Evolutionary conservation across 148 eudicot genomes (phyloP).

Genomic region (Silene conica): DNA sequence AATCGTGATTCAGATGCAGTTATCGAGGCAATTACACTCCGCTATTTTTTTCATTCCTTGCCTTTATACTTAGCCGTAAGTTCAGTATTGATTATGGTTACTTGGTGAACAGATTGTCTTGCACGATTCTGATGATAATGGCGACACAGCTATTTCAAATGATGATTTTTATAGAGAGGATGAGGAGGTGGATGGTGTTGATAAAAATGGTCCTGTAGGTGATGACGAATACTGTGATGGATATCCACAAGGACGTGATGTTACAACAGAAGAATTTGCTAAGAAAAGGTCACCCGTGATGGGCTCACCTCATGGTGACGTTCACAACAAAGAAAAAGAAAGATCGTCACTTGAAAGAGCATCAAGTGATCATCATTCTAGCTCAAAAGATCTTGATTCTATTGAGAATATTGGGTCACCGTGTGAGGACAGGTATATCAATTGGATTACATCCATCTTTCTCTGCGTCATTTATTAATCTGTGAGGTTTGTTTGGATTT

Average conservation of each 20-base stretch:
- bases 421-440: conserved; percentile 29
- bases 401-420: conserved; percentile 27
- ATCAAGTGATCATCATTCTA: conserved; percentile 28
- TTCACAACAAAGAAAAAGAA: conserved; percentile 20
- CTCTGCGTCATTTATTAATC: neutral
- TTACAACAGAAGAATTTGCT: conserved; percentile 18
- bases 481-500: too few species aligned
- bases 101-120: conserved; percentile 46
- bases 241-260: conserved; percentile 21
- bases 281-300: conserved; percentile 20
- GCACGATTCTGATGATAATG: conserved; percentile 33
- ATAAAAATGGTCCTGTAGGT: conserved; percentile 28
- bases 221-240: conserved; percentile 28
- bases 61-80: neutral
- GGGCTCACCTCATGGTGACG: conserved; percentile 18
- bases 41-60: too few species aligned
- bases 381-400: conserved; percentile 31
- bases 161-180: conserved; percentile 26
- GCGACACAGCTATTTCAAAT: conserved; percentile 18
- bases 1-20: conserved; percentile 80
- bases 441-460: conserved; percentile 1
- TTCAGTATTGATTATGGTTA: conserved; percentile 4
- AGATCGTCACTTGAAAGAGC: conserved; percentile 27
- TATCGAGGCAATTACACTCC: conserved; percentile 54
- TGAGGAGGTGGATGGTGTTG: conserved; percentile 25